phyloP scores from a whole-genome alignment of 176 grass and related monocot genomes.

The Rhynchospora tenuis region DNA sequence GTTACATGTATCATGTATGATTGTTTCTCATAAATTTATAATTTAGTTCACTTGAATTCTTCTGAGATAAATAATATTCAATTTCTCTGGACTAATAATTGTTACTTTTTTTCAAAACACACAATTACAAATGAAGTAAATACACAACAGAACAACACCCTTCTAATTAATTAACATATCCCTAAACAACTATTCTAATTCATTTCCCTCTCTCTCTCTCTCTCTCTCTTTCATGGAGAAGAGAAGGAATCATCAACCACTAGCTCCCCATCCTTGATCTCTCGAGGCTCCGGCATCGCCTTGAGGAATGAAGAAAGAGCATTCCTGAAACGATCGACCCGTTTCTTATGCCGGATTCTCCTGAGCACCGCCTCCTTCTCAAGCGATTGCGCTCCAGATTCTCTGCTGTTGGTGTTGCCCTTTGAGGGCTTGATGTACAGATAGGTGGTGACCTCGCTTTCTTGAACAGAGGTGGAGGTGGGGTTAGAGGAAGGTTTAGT shows the following conservation, averaged over 20 bases:
- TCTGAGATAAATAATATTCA: not conserved
- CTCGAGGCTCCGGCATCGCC: slow-evolving; percentile 7
- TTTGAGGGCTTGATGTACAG: slow-evolving; percentile 36
- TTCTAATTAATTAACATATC: not conserved
- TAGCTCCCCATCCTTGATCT: slow-evolving; percentile 21
- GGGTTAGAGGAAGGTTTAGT: slow-evolving; percentile 14
- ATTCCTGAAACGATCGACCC: slow-evolving; percentile 36
- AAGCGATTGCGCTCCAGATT: slow-evolving; percentile 16
- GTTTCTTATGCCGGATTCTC: slow-evolving; percentile 69
- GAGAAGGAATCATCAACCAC: slow-evolving; percentile 72
- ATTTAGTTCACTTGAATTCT: not conserved
- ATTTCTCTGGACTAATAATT: not conserved
- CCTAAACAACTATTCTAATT: not conserved
- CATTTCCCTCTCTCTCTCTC: not conserved
- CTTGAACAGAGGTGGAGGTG: not conserved
- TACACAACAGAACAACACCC: not conserved
- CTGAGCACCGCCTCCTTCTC: slow-evolving; percentile 64
- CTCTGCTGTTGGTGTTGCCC: slow-evolving; percentile 7
- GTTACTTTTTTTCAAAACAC: not conserved
- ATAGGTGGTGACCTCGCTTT: slow-evolving; percentile 30
- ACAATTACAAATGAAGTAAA: not conserved
- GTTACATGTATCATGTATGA: too few species aligned
- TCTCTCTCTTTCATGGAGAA: slow-evolving; percentile 40
- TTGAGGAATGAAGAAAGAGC: slow-evolving; percentile 34
- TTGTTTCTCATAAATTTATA: too few species aligned